phyloP scores from a whole-genome alignment of 2,329 filamentous ascomycete species.

The Fusarium sp. region DNA sequence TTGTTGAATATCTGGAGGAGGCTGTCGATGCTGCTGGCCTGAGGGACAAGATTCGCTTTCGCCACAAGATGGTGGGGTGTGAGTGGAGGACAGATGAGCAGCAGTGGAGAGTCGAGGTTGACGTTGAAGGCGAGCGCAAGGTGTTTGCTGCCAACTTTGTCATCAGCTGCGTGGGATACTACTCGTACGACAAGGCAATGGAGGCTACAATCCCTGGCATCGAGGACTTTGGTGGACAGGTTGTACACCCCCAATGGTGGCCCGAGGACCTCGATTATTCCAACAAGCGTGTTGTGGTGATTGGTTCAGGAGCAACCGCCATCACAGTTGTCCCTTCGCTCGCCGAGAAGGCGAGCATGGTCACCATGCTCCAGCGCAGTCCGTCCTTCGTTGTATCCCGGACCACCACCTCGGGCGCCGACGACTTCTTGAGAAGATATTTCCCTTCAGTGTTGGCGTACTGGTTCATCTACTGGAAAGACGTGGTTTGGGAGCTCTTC shows the following conservation, averaged over 20 bases:
- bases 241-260: conserved; percentile 83
- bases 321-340: conserved; percentile 80
- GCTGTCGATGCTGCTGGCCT: conserved; percentile 64
- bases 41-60: conserved; percentile 64
- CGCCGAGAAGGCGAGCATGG: conserved; percentile 70
- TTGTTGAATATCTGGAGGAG: conserved; percentile 65
- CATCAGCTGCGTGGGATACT: conserved; percentile 75
- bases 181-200: conserved; percentile 75
- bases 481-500: conserved; percentile 59
- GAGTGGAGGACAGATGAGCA: conserved; percentile 68
- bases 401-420: conserved; percentile 53
- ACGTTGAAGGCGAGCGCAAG: conserved; percentile 41
- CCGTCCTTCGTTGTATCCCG: conserved; percentile 76
- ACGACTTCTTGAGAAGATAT: conserved; percentile 52
- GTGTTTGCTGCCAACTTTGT: conserved; percentile 63
- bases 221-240: conserved; percentile 71
- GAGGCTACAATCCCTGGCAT: conserved; percentile 73
- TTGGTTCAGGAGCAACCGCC: conserved; percentile 84
- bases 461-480: conserved; percentile 61
- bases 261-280: conserved; percentile 74
- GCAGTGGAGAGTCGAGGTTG: conserved; percentile 64
- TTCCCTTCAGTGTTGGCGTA: conserved; percentile 62
- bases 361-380: conserved; percentile 86
- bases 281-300: conserved; percentile 75
- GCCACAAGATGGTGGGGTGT: conserved; percentile 59